Percentiles rank a stretch among this genome's conserved stretches.
phyloP scores from a whole-genome alignment of 129 eudicot genomes.

The Centella asiatica region DNA sequence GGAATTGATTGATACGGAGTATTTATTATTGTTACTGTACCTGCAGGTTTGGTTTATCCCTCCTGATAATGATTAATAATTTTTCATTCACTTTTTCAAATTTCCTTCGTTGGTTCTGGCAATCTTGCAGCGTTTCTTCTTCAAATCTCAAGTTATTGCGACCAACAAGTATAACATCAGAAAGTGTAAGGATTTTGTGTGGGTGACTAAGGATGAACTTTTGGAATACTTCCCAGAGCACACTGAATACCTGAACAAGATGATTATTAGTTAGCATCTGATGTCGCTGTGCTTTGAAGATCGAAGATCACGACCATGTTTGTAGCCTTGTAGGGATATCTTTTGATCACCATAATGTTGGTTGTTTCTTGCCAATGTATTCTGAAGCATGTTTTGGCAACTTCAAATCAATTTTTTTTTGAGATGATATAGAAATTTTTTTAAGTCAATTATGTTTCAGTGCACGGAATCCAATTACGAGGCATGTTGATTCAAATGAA shows the following conservation, averaged over 20 bases:
- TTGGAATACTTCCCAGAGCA: constrained; percentile 84
- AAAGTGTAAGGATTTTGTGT: constrained; percentile 65
- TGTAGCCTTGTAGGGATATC: neutral
- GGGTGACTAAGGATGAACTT: constrained; percentile 90
- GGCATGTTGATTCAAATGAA: no score
- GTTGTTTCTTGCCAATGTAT: neutral
- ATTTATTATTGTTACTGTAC: no score
- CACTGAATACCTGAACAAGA: constrained; percentile 56
- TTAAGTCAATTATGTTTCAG: no score
- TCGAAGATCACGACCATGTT: no score
- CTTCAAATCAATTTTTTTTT: no score
- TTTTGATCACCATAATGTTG: neutral
- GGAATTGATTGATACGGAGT: no score
- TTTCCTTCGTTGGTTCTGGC: neutral
- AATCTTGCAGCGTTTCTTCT: constrained; percentile 64
- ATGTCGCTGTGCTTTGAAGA: constrained; percentile 1
- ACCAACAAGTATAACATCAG: constrained; percentile 46
- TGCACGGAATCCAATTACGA: no score
- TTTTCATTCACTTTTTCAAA: neutral
- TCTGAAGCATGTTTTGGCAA: neutral
- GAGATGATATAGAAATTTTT: no score
- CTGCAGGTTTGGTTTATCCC: no score
- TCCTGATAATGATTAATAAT: neutral
- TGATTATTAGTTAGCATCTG: constrained; percentile 56
- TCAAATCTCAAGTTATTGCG: constrained; percentile 84